These are phyloP conservation scores for Mucor saturninus DNA, from an alignment of 371 early-diverging fungal genomes.

Conservation along the genomic window DNA sequence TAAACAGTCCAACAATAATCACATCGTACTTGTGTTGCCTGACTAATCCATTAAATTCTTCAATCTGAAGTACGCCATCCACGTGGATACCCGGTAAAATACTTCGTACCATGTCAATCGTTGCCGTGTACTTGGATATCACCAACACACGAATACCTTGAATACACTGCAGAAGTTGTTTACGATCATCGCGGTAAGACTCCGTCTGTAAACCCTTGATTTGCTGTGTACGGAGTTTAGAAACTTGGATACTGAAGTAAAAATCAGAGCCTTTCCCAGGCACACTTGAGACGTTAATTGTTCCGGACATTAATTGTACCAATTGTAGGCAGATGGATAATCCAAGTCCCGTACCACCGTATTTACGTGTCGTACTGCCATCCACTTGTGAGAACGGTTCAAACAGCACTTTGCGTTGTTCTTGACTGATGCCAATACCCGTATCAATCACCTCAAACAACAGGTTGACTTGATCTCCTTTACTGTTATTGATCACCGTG, in stretches of 20 bases:
- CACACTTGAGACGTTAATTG: slow-evolving; percentile 55
- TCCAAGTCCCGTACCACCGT: slow-evolving; percentile 70
- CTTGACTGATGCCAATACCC: slow-evolving; percentile 62
- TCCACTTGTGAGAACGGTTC: slow-evolving; percentile 65
- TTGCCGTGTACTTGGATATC: slow-evolving; percentile 33
- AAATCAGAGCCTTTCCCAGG: slow-evolving; percentile 63
- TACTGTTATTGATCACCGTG: slow-evolving; percentile 8
- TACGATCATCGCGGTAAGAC: slow-evolving; percentile 25
- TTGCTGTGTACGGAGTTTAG: slow-evolving; percentile 37
- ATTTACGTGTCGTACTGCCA: slow-evolving; percentile 66
- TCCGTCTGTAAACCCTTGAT: slow-evolving; percentile 25
- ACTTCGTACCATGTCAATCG: slow-evolving; percentile 37
- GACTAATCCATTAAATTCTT: slow-evolving; percentile 25
- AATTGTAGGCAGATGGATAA: slow-evolving; percentile 63
- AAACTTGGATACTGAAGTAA: slow-evolving; percentile 51
- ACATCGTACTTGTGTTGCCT: slow-evolving; percentile 30
- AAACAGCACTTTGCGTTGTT: slow-evolving; percentile 61
- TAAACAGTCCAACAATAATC: slow-evolving; percentile 41
- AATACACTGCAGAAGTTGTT: slow-evolving; percentile 22
- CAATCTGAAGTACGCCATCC: slow-evolving; percentile 32
- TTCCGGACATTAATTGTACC: slow-evolving; percentile 61
- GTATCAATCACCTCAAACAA: slow-evolving; percentile 54
- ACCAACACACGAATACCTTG: slow-evolving; percentile 38
- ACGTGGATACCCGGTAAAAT: slow-evolving; percentile 31
- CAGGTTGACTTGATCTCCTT: slow-evolving; percentile 22